Evolutionary conservation across 805 yeast species (phyloP), one percentile per base, ranked within the genome.

Genomic region (Cyberlindnera meyerae): DNA sequence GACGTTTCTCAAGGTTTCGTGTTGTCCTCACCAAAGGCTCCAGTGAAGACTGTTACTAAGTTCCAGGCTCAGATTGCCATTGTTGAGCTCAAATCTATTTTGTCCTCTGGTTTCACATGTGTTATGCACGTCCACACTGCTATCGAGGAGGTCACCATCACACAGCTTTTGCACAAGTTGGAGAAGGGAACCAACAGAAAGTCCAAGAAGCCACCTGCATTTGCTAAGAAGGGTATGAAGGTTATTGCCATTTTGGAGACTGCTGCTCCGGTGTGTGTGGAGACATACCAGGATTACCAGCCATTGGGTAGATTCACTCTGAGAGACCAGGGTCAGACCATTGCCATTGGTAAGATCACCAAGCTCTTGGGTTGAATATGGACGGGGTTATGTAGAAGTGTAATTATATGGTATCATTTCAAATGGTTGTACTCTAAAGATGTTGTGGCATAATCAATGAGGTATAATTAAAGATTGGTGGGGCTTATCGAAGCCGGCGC

Each of bases 121-220:
- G 97, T 93, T 38, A 90, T 93, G 96, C 98, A 93, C 59, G 82
- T 93, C 52, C 98, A 93, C 70, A 87, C 97, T 34, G 97, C 97
- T 38, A 88, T 90, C 51, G 97, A 93, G 67, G 99, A 93, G 65
- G 96, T 93, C 36, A 73, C 73, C 18, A 77, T 93, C 58, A 71
- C 80, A 35, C 79, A 79, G 55, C 73, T 93, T 61, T 71, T 88
- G 58, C 97, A 93, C 69, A 88, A 90, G 67, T 71, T 93, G 54
- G 95, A 93, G 64, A 90, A 85, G 71, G 97, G 96, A 46, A 88
- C 97, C 40, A 90, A 90, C 75, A 82, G 96, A 70, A 84, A 79
- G 65, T 85, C 96, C 43, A 93, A 88, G 75, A 88, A 85, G 63
- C 85, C 98, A 24, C 98, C 98, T 43, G 95, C 97, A 34, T 93